Evolutionary conservation across 176 grass and related monocot species (phyloP), one percentile per base, ranked within the genome.

Genomic region (Themeda triandra): DNA sequence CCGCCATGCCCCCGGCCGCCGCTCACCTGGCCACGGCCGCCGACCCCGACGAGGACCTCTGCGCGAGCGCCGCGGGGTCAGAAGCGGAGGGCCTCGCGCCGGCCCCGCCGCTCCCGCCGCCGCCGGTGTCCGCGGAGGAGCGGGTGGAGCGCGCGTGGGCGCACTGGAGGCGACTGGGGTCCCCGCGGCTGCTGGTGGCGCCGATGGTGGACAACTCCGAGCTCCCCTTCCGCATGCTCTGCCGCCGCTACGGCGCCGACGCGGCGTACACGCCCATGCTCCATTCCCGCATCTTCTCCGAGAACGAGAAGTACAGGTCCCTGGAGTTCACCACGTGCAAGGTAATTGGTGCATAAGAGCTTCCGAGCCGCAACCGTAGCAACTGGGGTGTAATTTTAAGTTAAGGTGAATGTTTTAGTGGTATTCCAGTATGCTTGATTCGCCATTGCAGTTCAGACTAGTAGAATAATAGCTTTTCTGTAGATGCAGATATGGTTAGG

Each of bases 161-260:
- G 21, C 93, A 99, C 86, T 99, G 96, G 96, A 86, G 75, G 66
- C 85, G 84, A 65, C 79, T 99, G 67, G 91, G 93, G 0, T 69
- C 93, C 30, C 96, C 96, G 19, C 74, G 66, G 33, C 60, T 99
- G 74, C 6, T 91, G 7, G 93, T 99, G 42, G 96, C 96, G 3
- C 96, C 96, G 39, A 96, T 99, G 96, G 96, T 99, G 78, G 96
- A 99, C 78, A 99, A 96, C 84, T 99, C 96, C 3, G 93, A 99
- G 84, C 90, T 99, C 1, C 93, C 96, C 62, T 99, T 99, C 81
- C 89, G 96, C 86, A 96, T 99, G 96, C 88, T 96, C 5, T 99
- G 93, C 86, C 83, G 93, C 80, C 94, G 89, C 69, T 99, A 99
- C 67, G 96, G 96, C 53, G 93, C 93, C 19, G 78, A 83, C 53